Evolutionary conservation across 1,284 basidiomycete genomes (phyloP).

Genomic region (Wolfiporia cocos): DNA sequence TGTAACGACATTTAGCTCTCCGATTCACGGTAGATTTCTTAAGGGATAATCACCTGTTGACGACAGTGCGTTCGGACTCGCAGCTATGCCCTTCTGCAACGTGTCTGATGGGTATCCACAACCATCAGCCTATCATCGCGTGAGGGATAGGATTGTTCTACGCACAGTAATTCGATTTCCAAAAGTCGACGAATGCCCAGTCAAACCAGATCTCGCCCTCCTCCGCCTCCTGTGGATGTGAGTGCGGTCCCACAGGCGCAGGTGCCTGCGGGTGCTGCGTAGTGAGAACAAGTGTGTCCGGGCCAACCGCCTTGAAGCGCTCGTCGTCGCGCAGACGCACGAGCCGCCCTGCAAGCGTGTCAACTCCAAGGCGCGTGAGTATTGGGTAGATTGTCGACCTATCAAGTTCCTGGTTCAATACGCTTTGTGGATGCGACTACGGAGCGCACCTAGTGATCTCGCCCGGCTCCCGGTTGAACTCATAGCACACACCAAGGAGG

Average conservation of each 20-base stretch:
- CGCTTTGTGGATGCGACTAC: not conserved
- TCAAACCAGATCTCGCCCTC: constrained; percentile 97
- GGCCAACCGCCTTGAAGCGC: constrained; percentile 84
- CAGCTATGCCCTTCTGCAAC: constrained; percentile 59
- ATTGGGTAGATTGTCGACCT: constrained; percentile 86
- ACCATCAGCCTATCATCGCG: constrained; percentile 2
- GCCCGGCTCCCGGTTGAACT: constrained; percentile 90
- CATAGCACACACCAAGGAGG: constrained; percentile 90
- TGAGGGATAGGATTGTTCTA: constrained; percentile 10
- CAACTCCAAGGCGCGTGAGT: constrained; percentile 78
- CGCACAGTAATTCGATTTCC: constrained; percentile 95
- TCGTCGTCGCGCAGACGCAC: constrained; percentile 85
- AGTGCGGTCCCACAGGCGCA: constrained; percentile 28
- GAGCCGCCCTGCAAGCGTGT: constrained; percentile 87
- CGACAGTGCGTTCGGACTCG: constrained; percentile 57
- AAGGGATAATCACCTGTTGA: constrained; percentile 59
- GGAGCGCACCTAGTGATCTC: constrained; percentile 73
- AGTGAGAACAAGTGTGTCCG: constrained; percentile 62
- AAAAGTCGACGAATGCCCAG: constrained; percentile 98
- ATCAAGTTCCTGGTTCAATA: not conserved
- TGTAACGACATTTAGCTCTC: too few relatives aligned
- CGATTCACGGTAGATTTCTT: too few relatives aligned
- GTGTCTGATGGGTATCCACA: constrained; percentile 40
- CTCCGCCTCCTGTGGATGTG: constrained; percentile 26
- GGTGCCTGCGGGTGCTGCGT: constrained; percentile 32